Evolutionary conservation across 164 flowering plant species (phyloP).

Genomic region (Brasenia schreberi): DNA sequence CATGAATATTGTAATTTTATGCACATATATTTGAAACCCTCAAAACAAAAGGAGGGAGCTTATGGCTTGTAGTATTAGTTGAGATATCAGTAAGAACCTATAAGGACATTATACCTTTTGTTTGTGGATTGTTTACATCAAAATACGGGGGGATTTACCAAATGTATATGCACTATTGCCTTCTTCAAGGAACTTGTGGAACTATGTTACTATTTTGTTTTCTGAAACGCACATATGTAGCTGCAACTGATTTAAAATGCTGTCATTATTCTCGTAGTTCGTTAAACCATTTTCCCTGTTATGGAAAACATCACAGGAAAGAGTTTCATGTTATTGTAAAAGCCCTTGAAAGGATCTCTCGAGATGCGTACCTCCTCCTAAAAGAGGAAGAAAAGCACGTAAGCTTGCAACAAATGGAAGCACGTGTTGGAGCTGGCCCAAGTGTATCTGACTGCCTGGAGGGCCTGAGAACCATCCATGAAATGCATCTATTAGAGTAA

Average conservation of each 20-base stretch:
- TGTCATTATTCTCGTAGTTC: not conserved
- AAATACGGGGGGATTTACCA: not conserved
- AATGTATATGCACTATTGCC: not conserved
- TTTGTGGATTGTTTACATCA: not conserved
- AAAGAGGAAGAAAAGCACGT: conserved; percentile 36
- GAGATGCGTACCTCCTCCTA: conserved; percentile 50
- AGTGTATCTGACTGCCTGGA: conserved; percentile 55
- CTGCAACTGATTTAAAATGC: no score
- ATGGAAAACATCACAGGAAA: conserved; percentile 29
- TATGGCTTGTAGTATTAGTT: no score
- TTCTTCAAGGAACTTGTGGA: not conserved
- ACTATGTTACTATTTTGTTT: not conserved
- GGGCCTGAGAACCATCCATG: conserved; percentile 52
- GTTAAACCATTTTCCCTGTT: not conserved
- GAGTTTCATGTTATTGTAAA: conserved; percentile 41
- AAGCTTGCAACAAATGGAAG: conserved; percentile 37
- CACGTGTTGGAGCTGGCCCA: conserved; percentile 54
- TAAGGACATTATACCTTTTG: no score
- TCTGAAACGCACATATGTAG: not conserved
- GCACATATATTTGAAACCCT: no score
- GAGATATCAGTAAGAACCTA: no score
- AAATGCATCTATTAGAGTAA: conserved; percentile 79
- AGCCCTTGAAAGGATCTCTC: conserved; percentile 46
- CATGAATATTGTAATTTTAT: no score
- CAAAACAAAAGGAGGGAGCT: no score